Percentiles rank a stretch among this genome's conserved stretches.
Conservation (phyloP, 371 early-diverging fungal species). For the Apophysomyces elegans region DNA sequence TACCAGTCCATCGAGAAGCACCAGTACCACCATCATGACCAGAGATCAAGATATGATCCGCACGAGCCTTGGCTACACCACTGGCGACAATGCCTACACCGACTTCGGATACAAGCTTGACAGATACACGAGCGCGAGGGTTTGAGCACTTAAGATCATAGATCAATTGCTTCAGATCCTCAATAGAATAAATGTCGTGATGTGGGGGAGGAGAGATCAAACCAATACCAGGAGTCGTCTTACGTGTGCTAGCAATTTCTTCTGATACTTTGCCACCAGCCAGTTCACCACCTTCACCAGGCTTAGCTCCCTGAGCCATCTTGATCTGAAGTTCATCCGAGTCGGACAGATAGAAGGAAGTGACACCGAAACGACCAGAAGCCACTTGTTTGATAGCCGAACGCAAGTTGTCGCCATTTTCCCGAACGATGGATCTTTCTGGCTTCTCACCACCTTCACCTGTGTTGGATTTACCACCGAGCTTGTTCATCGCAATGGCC, state of each 20-base stretch:
- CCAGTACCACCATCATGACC: conserved; percentile 99
- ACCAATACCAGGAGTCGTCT: conserved; percentile 95
- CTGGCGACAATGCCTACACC: conserved; percentile 96
- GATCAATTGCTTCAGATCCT: conserved; percentile 97
- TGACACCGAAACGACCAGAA: conserved; percentile 97
- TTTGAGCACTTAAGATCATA: conserved; percentile 96
- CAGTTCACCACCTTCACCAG: conserved; percentile 92
- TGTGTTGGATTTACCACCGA: conserved; percentile 97
- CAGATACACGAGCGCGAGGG: conserved; percentile 88
- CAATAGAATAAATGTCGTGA: conserved; percentile 97
- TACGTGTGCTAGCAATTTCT: conserved; percentile 92
- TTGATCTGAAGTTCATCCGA: conserved; percentile 98
- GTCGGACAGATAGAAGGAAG: conserved; percentile 89
- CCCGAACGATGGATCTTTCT: conserved; percentile 66
- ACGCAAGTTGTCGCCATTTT: conserved; percentile 82
- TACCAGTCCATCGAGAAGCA: conserved; percentile 97
- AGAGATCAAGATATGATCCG: conserved; percentile 95
- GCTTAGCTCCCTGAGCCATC: conserved; percentile 99
- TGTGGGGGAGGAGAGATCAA: conserved; percentile 97
- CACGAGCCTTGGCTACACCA: conserved; percentile 97
- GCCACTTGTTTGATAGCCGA: conserved; percentile 98
- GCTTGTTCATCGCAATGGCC: conserved; percentile 93
- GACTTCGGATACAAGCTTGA: conserved; percentile 96
- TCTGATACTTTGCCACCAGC: conserved; percentile 88
- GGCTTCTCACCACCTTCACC: conserved; percentile 99